A percentile compares a stretch with the other conserved stretches of the same genome.
Conservation (phyloP, 257 asterid species). For the Linderniella brevidens region DNA sequence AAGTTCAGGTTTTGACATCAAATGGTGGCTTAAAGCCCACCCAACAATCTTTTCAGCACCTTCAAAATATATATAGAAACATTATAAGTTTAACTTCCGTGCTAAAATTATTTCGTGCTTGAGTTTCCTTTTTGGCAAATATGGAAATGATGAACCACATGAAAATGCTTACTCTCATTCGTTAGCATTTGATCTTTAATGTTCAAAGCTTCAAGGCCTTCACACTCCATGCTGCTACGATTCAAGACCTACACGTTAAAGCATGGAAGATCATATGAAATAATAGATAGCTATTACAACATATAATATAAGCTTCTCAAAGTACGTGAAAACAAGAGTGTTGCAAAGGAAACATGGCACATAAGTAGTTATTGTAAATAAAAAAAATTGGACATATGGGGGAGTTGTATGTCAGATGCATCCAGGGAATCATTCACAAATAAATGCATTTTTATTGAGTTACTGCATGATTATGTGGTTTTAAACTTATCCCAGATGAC, state of each 20-base stretch:
- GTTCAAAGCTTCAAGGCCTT: conserved; percentile 45
- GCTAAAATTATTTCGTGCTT: no score
- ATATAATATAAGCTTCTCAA: conserved; percentile 26
- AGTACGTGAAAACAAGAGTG: conserved; percentile 27
- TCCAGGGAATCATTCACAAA: no score
- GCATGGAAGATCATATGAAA: conserved; percentile 7
- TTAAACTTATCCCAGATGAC: no score
- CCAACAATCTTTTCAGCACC: conserved; percentile 59
- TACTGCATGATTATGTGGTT: no score
- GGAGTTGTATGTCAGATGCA: no score
- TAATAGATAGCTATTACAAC: neutral
- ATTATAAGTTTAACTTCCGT: no score
- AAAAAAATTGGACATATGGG: no score
- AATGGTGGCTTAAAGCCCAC: conserved; percentile 45
- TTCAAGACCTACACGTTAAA: conserved; percentile 48
- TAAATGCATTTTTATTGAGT: no score
- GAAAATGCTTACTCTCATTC: conserved; percentile 49
- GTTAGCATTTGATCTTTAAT: conserved; percentile 71
- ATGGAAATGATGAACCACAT: no score
- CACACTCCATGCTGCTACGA: conserved; percentile 59
- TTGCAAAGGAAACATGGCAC: no score
- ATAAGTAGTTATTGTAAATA: no score
- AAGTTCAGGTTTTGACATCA: conserved; percentile 23
- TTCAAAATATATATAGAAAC: conserved; percentile 5
- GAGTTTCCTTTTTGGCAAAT: no score